These are phyloP conservation scores for Diaporthe ampelina DNA, from an alignment of 2,329 filamentous ascomycete species.

Conservation along the genomic window DNA sequence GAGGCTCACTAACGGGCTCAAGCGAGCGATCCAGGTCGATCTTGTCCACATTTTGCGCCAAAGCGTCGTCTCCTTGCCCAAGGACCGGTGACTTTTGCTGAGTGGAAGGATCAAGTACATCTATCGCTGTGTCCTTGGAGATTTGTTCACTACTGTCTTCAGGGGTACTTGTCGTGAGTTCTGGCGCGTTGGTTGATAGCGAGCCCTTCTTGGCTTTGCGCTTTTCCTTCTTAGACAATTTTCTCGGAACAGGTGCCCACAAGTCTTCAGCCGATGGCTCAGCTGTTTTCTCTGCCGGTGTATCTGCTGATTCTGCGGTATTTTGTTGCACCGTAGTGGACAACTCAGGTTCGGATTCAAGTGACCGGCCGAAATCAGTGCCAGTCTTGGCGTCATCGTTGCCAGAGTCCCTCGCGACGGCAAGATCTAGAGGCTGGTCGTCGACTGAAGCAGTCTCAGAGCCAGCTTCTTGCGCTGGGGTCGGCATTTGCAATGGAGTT, in stretches of 20 bases:
- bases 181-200: conserved; percentile 18
- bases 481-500: conserved; percentile 27
- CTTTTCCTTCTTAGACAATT: conserved; percentile 50
- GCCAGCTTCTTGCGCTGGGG: not conserved
- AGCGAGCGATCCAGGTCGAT: conserved; percentile 7
- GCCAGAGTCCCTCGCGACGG: conserved; percentile 13
- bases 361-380: conserved; percentile 32
- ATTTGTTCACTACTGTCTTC: conserved; percentile 1
- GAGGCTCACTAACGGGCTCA: not conserved
- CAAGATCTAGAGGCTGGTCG: conserved; percentile 1
- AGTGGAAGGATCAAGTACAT: not conserved
- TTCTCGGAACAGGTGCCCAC: conserved; percentile 43
- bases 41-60: not conserved
- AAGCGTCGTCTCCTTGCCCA: not conserved
- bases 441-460: not conserved
- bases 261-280: conserved; percentile 42
- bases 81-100: not conserved
- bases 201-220: conserved; percentile 39
- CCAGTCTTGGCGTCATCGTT: conserved; percentile 42
- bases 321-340: conserved; percentile 35
- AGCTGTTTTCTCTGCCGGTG: conserved; percentile 1
- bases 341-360: conserved; percentile 22
- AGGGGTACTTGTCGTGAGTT: not conserved
- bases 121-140: not conserved
- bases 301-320: not conserved